Evolutionary conservation across 352 stramenopile genomes (phyloP).

Genomic region (Pythium guiyangense): DNA sequence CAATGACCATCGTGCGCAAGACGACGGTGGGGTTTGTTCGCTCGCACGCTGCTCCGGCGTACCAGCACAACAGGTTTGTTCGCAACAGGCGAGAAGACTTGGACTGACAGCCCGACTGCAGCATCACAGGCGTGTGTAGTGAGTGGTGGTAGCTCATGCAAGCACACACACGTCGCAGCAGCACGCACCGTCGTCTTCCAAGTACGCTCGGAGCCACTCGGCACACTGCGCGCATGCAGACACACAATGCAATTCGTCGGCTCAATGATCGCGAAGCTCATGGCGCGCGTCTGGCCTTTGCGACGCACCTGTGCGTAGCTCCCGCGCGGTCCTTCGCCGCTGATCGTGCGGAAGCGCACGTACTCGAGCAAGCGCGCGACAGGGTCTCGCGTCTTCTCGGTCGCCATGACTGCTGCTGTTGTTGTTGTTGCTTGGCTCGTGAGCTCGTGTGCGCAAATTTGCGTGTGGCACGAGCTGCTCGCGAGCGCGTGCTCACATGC

Average conservation of each 20-base stretch:
- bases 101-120: constrained; percentile 34
- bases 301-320: constrained; percentile 46
- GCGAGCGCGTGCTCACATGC: too few species aligned
- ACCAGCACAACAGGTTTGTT: constrained; percentile 91
- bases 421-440: too few species aligned
- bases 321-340: constrained; percentile 57
- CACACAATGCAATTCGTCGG: not conserved
- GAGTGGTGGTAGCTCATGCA: too few species aligned
- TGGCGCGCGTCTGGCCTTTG: too few species aligned
- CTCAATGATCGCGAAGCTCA: not conserved
- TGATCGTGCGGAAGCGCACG: constrained; percentile 72
- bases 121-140: too few species aligned
- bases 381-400: constrained; percentile 22
- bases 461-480: too few species aligned
- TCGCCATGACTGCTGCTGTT: constrained; percentile 10
- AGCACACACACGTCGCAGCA: not conserved
- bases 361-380: constrained; percentile 69
- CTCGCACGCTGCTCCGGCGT: too few species aligned
- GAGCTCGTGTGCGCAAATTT: too few species aligned
- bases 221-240: constrained; percentile 30
- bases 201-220: constrained; percentile 51
- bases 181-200: too few species aligned
- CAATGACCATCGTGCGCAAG: not conserved
- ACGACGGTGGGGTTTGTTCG: too few species aligned
- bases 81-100: constrained; percentile 45